Base-by-base conservation (phyloP, 2,329 filamentous ascomycete genomes). In the Ophiostoma tasmaniense region DNA sequence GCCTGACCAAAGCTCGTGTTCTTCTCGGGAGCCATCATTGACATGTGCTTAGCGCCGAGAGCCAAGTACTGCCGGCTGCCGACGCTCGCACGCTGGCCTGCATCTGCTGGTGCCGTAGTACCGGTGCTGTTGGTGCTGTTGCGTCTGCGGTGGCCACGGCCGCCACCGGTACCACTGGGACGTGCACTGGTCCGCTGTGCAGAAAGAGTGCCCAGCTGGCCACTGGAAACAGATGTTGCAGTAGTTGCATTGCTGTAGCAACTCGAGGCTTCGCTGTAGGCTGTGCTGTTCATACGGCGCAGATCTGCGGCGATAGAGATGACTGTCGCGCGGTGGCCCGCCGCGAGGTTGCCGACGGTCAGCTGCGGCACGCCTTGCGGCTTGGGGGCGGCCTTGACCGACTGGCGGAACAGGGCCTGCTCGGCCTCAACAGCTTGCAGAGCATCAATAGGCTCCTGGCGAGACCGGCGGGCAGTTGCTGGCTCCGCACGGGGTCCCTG, bases 201-300 rank as follows among this genome's bases (percentile, higher is more conserved):
- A 20, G 55, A 14, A 13, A 59, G 52, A 25, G n/a, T 64, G 61
- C 30, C 35, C 37, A 37, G 10, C 33, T 64, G 61, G 17, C 28
- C 28, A 2, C 30, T 22, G 1, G 61, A 4, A 13, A 64, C 61
- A 17, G 61, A 64, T 0, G 35, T 59, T 13, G 20, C 72, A 66
- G 69, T 69, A n/a, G 17, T 74, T 73, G 71, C 72, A 30, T 66
- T 68, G 72, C 74, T 76, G 71, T 73, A 79, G 1, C 74, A 73
- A 61, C 78, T 73, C 0, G 81, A 81, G 1, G 78, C 77, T 22
- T 76, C 75, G 76, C 81, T 83, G 68, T 79, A 77, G 1, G 79
- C 77, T 73, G 80, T 62, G 75, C 82, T 85, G 77, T 87, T 86
- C 84, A 86, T 87, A 66, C 84, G 79, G 11, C 85, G 80, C 69